Conservation (phyloP, 2,329 filamentous ascomycete genomes). For the Colletotrichum liriopes region DNA sequence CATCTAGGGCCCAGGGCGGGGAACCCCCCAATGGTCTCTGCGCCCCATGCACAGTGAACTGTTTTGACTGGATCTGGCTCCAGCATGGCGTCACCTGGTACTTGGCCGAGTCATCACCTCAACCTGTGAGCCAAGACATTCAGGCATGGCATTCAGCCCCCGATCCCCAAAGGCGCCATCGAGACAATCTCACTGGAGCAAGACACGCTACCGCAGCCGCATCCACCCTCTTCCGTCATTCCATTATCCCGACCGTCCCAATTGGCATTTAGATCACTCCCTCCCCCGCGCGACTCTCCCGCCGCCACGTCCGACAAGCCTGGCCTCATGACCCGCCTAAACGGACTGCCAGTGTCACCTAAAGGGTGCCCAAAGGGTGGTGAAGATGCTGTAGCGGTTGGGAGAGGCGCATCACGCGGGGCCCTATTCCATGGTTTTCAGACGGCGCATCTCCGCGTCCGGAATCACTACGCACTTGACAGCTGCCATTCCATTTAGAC, state of each 20-base stretch:
- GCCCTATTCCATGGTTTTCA: slow-evolving; percentile 8
- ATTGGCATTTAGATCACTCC: slow-evolving; percentile 13
- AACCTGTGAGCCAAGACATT: neutral
- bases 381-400: slow-evolving; percentile 2
- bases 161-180: slow-evolving; percentile 1
- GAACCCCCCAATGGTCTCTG: slow-evolving; percentile 22
- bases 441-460: slow-evolving; percentile 5
- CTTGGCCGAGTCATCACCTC: slow-evolving; percentile 34
- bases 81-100: slow-evolving; percentile 36
- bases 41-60: slow-evolving; percentile 30
- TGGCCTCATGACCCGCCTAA: slow-evolving; percentile 27
- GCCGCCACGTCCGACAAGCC: slow-evolving; percentile 24
- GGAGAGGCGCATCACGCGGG: slow-evolving; percentile 32
- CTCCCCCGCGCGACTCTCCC: slow-evolving; percentile 4
- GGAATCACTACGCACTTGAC: slow-evolving; percentile 13
- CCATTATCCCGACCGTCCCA: slow-evolving; percentile 7
- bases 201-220: slow-evolving; percentile 13
- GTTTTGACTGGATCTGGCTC: slow-evolving; percentile 25
- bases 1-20: slow-evolving; percentile 23
- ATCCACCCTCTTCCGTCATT: neutral
- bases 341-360: slow-evolving; percentile 11
- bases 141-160: neutral
- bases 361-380: neutral
- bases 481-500: slow-evolving; percentile 21
- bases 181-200: slow-evolving; percentile 13